phyloP scores from a whole-genome alignment of 2,329 filamentous ascomycete genomes.

The Hypoxylon sp. region DNA sequence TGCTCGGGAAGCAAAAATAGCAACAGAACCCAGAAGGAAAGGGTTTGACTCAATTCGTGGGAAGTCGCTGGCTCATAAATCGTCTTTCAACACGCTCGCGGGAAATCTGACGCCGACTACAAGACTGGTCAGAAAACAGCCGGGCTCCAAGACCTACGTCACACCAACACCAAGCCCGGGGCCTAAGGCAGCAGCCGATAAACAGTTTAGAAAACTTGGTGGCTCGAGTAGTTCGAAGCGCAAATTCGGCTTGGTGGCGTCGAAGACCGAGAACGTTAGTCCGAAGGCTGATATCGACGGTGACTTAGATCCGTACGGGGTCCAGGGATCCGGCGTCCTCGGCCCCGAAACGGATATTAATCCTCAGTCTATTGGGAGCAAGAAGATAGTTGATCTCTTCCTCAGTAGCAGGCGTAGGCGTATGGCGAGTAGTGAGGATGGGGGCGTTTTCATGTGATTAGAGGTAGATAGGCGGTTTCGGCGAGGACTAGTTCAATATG shows the following conservation, averaged over 20 bases:
- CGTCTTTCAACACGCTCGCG: slow-evolving; percentile 41
- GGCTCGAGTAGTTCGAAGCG: slow-evolving; percentile 32
- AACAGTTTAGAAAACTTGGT: slow-evolving; percentile 36
- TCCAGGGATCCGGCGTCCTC: slow-evolving; percentile 39
- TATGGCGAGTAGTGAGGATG: slow-evolving; percentile 58
- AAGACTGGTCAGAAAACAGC: slow-evolving; percentile 40
- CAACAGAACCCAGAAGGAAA: slow-evolving; percentile 17
- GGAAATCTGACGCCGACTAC: slow-evolving; percentile 34
- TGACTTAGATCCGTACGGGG: slow-evolving; percentile 44
- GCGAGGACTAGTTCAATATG: not conserved
- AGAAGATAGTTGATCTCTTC: slow-evolving; percentile 69
- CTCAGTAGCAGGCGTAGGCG: slow-evolving; percentile 64
- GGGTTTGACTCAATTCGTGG: slow-evolving; percentile 24
- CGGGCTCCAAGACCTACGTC: slow-evolving; percentile 21
- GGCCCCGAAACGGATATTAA: slow-evolving; percentile 29
- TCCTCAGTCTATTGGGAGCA: slow-evolving; percentile 61
- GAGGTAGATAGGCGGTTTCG: not conserved
- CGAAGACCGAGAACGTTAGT: slow-evolving; percentile 48
- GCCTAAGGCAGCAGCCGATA: slow-evolving; percentile 36
- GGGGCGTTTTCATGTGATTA: slow-evolving; percentile 54
- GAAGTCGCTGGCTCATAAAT: slow-evolving; percentile 39
- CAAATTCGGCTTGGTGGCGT: slow-evolving; percentile 12
- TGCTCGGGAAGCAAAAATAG: slow-evolving; percentile 5
- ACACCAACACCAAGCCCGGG: slow-evolving; percentile 39
- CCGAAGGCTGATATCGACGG: slow-evolving; percentile 28